Evolutionary conservation across 1,284 basidiomycete species (phyloP), one percentile per base, ranked within the genome.

Genomic region (Cerioporus squamosus): DNA sequence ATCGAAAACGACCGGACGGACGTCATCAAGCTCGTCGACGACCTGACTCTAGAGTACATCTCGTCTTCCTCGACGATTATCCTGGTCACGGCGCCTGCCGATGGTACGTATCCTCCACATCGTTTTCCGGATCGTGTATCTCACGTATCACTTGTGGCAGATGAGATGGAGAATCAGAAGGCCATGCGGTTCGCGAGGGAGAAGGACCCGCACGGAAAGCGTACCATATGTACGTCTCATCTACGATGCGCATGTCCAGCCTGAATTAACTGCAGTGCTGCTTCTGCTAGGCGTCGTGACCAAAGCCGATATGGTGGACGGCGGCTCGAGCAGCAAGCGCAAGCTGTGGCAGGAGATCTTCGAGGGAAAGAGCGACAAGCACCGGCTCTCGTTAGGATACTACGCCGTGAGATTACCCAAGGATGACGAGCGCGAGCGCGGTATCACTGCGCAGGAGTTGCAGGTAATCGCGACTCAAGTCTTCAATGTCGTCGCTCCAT

Each of bases 341-440:
- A 51, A 73, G 24, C 63, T 57, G 40, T 87, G 86, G 85, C 66
- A 73, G 20, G 74, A 77, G 2, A 72, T 85, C 5, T 70, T 87
- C 17, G 75, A 81, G 58, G 81, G 81, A 18, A 65, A 62, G 2
- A 22, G 23, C 10, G n/a, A 49, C 5, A 44, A 49, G 18, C 70
- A 85, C 57, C 52, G 17, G 1, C 73, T 86, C 17, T 75, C 66
- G 17, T 83, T 83, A 39, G 87, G 87, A 0, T 88, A 87, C 61
- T 87, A 82, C 57, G 86, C 83, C 36, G 83, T 87, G 38, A 82
- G 82, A 40, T 80, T 87, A 3, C 81, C 85, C 0, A 78, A 85
- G 45, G 86, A 88, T 63, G 71, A 66, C 0, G 80, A 86, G 58
- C 79, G 87, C 1, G 64, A 65, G 14, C 61, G 65, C 7, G 67